Percentiles rank a stretch among this genome's conserved stretches.
Evolutionary conservation across 2,329 filamentous ascomycete species (phyloP).

Genomic region (Ciborinia camelliae): DNA sequence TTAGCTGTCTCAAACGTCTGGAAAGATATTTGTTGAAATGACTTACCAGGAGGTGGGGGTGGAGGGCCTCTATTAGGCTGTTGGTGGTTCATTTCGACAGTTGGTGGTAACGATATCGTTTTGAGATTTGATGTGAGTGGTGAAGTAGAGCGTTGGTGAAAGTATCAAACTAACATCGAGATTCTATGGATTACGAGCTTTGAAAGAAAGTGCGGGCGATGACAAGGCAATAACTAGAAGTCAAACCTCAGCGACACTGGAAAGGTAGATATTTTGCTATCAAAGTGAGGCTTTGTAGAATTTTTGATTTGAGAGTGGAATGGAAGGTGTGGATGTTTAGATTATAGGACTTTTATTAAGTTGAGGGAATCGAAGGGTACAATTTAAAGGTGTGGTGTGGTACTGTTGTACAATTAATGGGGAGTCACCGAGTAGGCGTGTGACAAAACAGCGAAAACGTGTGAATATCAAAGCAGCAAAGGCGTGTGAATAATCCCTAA

Average conservation of each 20-base stretch:
- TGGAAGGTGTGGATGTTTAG: not conserved
- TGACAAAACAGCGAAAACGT: slow-evolving; percentile 1
- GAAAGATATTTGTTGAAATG: not conserved
- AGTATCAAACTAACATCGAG: not conserved
- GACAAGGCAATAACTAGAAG: slow-evolving; percentile 10
- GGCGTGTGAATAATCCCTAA: not conserved
- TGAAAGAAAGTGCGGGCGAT: not conserved
- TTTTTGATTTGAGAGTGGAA: not conserved
- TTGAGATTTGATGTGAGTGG: not conserved
- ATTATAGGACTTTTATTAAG: not conserved
- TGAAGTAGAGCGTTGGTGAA: not conserved
- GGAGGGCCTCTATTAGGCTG: not conserved
- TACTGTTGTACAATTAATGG: slow-evolving; percentile 8
- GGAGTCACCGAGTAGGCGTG: slow-evolving; percentile 13
- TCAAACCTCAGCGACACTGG: not conserved
- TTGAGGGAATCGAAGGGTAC: slow-evolving; percentile 1
- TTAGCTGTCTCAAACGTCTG: not conserved
- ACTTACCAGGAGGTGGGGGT: slow-evolving; percentile 7
- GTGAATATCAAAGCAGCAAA: not conserved
- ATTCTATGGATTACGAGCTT: not conserved
- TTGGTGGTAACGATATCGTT: not conserved
- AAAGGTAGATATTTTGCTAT: not conserved
- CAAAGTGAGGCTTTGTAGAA: not conserved
- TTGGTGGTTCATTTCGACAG: slow-evolving; percentile 2
- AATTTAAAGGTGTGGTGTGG: not conserved